Evolutionary conservation across 805 yeast species (phyloP), one percentile per base, ranked within the genome.

Genomic region (Saturnispora bothae): DNA sequence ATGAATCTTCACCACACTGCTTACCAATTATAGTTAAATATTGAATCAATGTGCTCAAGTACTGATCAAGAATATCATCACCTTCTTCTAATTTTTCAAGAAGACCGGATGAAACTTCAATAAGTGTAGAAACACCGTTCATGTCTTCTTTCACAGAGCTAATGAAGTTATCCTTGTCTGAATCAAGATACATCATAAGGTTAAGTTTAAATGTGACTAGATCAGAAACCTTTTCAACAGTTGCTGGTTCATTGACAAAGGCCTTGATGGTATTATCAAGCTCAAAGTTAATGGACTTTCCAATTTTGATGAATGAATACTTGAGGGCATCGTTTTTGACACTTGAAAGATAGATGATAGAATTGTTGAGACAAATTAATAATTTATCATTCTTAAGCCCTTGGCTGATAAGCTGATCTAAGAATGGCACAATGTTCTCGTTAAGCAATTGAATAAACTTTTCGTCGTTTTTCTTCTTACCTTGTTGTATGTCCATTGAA

Each of bases 331-430:
- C 51, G 48, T 59, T 55, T 4, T 51, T 53, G 4, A 41, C 36
- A 8, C 49, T 42, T 21, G 44, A 42, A 41, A 48, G 43, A 20
- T 53, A 55, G 28, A 51, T 78, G 29, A 73, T 54, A 38, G 80
- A 54, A 51, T 88, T 88, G 58, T 83, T 85, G 53, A 85, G 65
- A 7, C 83, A 76, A 12, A 74, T 66, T 34, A 83, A 59, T 5
- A 76, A 65, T 46, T 81, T 74, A 20, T 72, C 64, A 20, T 69
- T 59, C 43, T 78, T 69, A 31, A 68, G 65, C n/a, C 64, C 60
- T 43, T 59, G 66, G 31, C 48, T 48, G 28, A 63, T 51, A 36
- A 72, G 56, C 28, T 66, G 65, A 14, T 59, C 48, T 19, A 78
- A 60, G 16, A 65, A 52, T 9, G 53, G 49, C 3, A 45, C 28